Evolutionary conservation across 2,329 filamentous ascomycete species (phyloP).

Genomic region (Clarireedia hainanense): DNA sequence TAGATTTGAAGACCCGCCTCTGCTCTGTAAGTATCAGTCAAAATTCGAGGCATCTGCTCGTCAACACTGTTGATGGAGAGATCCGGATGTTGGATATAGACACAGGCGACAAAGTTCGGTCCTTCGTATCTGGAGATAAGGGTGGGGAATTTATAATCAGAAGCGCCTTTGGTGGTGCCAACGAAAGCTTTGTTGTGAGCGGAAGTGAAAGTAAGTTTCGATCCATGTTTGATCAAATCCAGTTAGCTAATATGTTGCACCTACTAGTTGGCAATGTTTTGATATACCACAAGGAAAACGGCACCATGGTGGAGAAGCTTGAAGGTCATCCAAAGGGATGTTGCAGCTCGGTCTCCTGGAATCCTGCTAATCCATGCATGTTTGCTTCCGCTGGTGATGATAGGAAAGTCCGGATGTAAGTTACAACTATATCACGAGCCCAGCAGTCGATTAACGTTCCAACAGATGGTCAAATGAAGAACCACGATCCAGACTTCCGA

Average conservation of each 20-base stretch:
- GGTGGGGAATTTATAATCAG: conserved; percentile 75
- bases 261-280: conserved; percentile 57
- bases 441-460: background rate
- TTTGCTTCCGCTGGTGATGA: conserved; percentile 93
- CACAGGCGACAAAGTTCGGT: conserved; percentile 62
- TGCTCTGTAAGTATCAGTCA: conserved; percentile 75
- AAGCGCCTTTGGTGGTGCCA: conserved; percentile 77
- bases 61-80: conserved; percentile 72
- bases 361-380: conserved; percentile 71
- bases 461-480: conserved; percentile 23
- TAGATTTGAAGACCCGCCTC: conserved; percentile 59
- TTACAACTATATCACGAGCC: conserved; percentile 13
- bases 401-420: conserved; percentile 75
- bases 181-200: conserved; percentile 84
- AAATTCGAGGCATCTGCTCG: conserved; percentile 73
- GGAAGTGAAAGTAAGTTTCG: conserved; percentile 71
- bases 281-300: conserved; percentile 86
- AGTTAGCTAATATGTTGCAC: conserved; percentile 10
- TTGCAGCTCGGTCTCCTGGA: conserved; percentile 87
- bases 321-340: conserved; percentile 65
- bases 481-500: conserved; percentile 3
- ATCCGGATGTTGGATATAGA: conserved; percentile 73
- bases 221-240: background rate
- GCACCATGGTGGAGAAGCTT: conserved; percentile 66
- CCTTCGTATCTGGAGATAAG: conserved; percentile 61